Evolutionary conservation across 169 alveolate species (phyloP), one percentile per base, ranked within the genome.

Genomic region (Plasmodium vinckei): DNA sequence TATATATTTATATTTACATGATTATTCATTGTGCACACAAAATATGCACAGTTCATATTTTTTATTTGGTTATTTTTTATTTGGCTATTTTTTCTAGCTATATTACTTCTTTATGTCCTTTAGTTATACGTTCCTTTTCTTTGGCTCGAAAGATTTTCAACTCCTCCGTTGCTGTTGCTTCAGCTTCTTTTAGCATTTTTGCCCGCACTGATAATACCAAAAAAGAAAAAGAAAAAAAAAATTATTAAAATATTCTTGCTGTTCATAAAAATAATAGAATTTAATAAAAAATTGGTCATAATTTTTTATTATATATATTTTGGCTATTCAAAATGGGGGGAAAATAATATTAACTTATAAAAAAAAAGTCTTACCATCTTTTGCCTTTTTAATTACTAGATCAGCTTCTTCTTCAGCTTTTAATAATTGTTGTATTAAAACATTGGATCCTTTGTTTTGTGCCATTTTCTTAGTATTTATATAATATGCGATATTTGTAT

Each of bases 401-500:
- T 93, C 96, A 12, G 96, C 96, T 77, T 93, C 96, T 57, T 93
- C 95, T 59, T 93, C 96, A 12, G 96, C 96, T 88, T 93, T 92
- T 44, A 93, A 92, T 65, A 93, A 63, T 49, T 93, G 96, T 71
- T 93, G 96, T 71, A 93, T 93, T 42, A 93, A 82, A 21, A 92
- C 95, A 61, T 93, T 93, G 33, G 95, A 92, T n/a, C 95, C 88
- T 64, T 77, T 77, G 27, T 42, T 77, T 64, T 77, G 88, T 39
- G 88, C n/a, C 88, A 77, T 77, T 25, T n/a, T 53, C 15, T 44
- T 39, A 27, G 13, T 23, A 12, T 9, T 2, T 9, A 21, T 9
- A 10, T 61, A 12, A 19, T 19, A 9, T 15, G 9, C 5, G 21
- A 9, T 13, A 15, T 57, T 17, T 19, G 9, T 15, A 9, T 57